Evolutionary conservation across 2,329 filamentous ascomycete species (phyloP).

Genomic region (Colletotrichum sp.): DNA sequence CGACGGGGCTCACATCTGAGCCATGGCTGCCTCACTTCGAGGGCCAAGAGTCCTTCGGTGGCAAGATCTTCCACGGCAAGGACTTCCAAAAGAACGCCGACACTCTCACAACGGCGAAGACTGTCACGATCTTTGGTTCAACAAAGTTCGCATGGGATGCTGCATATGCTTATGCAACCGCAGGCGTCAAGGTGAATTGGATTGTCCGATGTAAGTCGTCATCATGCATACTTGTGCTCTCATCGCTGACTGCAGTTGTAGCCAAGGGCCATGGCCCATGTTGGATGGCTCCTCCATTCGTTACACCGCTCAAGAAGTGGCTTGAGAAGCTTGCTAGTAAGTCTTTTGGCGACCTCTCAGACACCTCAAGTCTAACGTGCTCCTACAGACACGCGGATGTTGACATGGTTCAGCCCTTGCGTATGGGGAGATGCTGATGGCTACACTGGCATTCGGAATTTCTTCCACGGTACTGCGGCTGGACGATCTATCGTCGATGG

Average conservation of each 20-base stretch:
- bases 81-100: conserved; percentile 46
- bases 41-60: conserved; percentile 50
- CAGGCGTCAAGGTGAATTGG: conserved; percentile 62
- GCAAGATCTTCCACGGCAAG: conserved; percentile 54
- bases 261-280: conserved; percentile 60
- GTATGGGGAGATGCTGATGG: conserved; percentile 72
- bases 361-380: background rate
- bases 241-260: background rate
- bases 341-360: conserved; percentile 18
- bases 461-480: conserved; percentile 62
- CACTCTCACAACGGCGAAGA: conserved; percentile 44
- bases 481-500: conserved; percentile 59
- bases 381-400: conserved; percentile 59
- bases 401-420: conserved; percentile 79
- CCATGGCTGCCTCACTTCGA: conserved; percentile 50
- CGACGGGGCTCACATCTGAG: conserved; percentile 60
- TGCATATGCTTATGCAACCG: conserved; percentile 63
- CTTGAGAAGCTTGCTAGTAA: conserved; percentile 69
- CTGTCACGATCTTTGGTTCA: conserved; percentile 64
- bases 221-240: background rate
- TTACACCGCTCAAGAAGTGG: conserved; percentile 70
- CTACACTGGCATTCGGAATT: conserved; percentile 55
- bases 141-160: conserved; percentile 71
- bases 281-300: conserved; percentile 63
- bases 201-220: conserved; percentile 55